phyloP scores from a whole-genome alignment of 2,329 filamentous ascomycete genomes.

The Neonectria hederae region DNA sequence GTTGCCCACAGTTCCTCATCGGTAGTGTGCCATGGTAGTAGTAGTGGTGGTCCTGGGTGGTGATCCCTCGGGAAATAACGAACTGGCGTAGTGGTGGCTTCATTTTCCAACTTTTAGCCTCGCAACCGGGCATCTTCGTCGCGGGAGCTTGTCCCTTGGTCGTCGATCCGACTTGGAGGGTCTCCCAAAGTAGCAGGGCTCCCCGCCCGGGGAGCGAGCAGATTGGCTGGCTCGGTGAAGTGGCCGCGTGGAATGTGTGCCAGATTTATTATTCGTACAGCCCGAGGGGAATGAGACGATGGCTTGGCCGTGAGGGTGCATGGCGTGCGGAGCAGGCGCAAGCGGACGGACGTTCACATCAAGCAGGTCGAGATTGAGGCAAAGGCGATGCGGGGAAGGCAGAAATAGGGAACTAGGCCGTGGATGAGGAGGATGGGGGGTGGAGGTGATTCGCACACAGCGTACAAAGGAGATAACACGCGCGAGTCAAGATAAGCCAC shows the following conservation, averaged over 20 bases:
- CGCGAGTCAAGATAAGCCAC: neutral
- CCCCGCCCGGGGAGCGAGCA: constrained; percentile 6
- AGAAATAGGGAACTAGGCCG: neutral
- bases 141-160: constrained; percentile 21
- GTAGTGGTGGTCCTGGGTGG: neutral
- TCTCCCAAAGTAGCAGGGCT: constrained; percentile 10
- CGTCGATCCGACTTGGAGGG: constrained; percentile 21
- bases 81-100: neutral
- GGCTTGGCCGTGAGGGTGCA: constrained; percentile 9
- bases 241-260: constrained; percentile 19
- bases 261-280: neutral
- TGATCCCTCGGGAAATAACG: neutral
- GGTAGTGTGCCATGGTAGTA: neutral
- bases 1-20: neutral
- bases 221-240: constrained; percentile 25
- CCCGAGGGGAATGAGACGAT: constrained; percentile 19
- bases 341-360: neutral
- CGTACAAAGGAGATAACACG: neutral
- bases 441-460: neutral
- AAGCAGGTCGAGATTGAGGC: neutral
- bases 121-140: neutral
- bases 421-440: neutral
- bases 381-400: constrained; percentile 2
- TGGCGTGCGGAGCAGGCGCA: constrained; percentile 12
- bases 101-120: neutral